phyloP scores from a whole-genome alignment of 768 basidiomycete species.

The Lentinula edodes region DNA sequence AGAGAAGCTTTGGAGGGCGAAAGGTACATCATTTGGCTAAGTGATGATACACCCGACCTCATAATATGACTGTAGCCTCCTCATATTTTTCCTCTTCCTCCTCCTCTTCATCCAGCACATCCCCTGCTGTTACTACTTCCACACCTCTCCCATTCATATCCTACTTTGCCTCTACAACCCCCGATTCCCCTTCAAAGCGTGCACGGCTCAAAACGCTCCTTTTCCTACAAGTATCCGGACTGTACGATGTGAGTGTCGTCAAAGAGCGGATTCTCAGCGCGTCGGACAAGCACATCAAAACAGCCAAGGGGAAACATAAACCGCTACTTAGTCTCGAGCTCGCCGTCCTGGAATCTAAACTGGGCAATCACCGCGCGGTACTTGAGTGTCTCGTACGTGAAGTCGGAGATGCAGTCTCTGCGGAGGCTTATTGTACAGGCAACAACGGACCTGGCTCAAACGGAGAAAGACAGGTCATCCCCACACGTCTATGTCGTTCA shows the following conservation, averaged over 20 bases:
- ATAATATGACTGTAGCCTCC: slow-evolving; percentile 38
- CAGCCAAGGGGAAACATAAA: slow-evolving; percentile 19
- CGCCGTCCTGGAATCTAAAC: slow-evolving; percentile 17
- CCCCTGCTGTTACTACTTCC: slow-evolving; percentile 17
- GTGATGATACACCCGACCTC: slow-evolving; percentile 28
- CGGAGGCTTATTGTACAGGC: slow-evolving; percentile 79
- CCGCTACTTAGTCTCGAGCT: neutral
- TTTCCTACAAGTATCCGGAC: slow-evolving; percentile 70
- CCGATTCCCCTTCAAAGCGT: slow-evolving; percentile 70
- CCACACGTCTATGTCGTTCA: slow-evolving; percentile 46
- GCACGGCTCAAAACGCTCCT: slow-evolving; percentile 70
- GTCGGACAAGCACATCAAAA: slow-evolving; percentile 79
- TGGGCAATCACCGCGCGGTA: slow-evolving; percentile 55
- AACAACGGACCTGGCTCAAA: neutral
- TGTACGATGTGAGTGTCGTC: slow-evolving; percentile 54
- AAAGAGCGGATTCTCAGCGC: slow-evolving; percentile 48
- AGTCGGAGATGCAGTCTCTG: slow-evolving; percentile 68
- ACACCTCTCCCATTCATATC: slow-evolving; percentile 41
- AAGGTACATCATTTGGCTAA: slow-evolving; percentile 34
- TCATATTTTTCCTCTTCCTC: neutral
- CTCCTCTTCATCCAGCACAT: neutral
- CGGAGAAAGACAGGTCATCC: slow-evolving; percentile 70
- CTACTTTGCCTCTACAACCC: slow-evolving; percentile 81
- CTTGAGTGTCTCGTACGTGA: slow-evolving; percentile 63
- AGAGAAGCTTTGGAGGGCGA: slow-evolving; percentile 65